Base-by-base conservation (phyloP, 2,329 filamentous ascomycete species). In the Cadophora gregata region DNA sequence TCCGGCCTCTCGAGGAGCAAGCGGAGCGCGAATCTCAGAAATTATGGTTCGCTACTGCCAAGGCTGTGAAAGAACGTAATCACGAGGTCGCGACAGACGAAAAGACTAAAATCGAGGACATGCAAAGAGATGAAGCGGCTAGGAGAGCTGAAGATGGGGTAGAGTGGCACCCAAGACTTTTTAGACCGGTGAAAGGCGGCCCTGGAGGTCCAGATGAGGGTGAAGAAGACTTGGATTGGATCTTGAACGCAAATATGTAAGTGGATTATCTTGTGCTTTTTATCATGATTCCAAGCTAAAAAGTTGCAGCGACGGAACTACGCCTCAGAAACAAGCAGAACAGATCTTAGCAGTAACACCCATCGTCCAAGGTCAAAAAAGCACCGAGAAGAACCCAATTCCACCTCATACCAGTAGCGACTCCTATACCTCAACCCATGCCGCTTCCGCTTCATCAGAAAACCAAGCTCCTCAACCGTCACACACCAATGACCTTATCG, bases 31-130 rank as follows among this genome's bases (percentile, higher is more conserved):
- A 99, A 79, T 97, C 94, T 14, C 93, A 97, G 78, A 89, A 84
- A 70, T 82, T 99, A 55, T 99, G 96, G 96, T 81, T 88, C 36
- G 89, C 88, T 59, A 97, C 94, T 0, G 91, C 90, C 9, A 85
- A 89, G 71, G 96, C 95, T 0, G 90, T 99, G 69, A 91, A 90
- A 75, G 89, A 91, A 59, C 88, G 90, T 66, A 94, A 99, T 74
- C 96, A 99, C 75, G 91, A 93, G 72, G 80, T 90, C 9, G 96
- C 96, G 4, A 99, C 96, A 0, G 92, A 96, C 70, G 95, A 97
- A 76, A 99, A 99, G 82, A 94, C 92, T n/a, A 92, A 91, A 77
- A 93, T 99, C 67, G 96, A 99, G 78, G 95, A 98, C 74, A 89
- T 87, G 75, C 96, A 99, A 79, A 87, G 96, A 75, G 90, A 94